Evolutionary conservation across 2,329 filamentous ascomycete species (phyloP).

Genomic region (Talaromyces funiculosus): DNA sequence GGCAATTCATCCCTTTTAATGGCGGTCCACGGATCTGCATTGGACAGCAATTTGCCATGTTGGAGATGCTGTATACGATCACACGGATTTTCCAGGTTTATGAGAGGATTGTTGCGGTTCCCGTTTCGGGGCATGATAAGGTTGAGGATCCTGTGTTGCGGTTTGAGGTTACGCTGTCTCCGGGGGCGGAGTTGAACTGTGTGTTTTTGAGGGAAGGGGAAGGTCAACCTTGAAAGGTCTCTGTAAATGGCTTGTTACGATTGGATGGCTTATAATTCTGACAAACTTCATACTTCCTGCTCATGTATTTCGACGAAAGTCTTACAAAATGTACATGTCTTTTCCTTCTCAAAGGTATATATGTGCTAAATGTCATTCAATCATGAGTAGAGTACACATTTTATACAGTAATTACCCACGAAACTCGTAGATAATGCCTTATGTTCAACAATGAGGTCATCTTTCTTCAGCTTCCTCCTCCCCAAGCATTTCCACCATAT

Average conservation of each 20-base stretch:
- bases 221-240: neutral
- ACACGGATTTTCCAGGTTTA: constrained; percentile 40
- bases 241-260: neutral
- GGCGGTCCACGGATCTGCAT: constrained; percentile 52
- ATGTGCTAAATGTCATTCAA: neutral
- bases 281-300: neutral
- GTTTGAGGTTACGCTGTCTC: constrained; percentile 37
- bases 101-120: constrained; percentile 31
- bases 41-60: constrained; percentile 55
- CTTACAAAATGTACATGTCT: neutral
- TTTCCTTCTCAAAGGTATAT: neutral
- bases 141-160: constrained; percentile 32
- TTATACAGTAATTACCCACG: neutral
- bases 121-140: constrained; percentile 25
- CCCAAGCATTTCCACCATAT: constrained; percentile 33
- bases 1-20: constrained; percentile 53
- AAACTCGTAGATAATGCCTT: neutral
- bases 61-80: constrained; percentile 52
- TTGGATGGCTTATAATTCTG: neutral
- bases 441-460: too few species aligned
- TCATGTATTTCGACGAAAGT: neutral
- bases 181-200: constrained; percentile 35
- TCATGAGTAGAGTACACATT: neutral
- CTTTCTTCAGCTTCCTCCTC: constrained; percentile 26
- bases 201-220: constrained; percentile 32